Base-by-base conservation (phyloP, 306 rosid genomes). In the Prunus campanulata region DNA sequence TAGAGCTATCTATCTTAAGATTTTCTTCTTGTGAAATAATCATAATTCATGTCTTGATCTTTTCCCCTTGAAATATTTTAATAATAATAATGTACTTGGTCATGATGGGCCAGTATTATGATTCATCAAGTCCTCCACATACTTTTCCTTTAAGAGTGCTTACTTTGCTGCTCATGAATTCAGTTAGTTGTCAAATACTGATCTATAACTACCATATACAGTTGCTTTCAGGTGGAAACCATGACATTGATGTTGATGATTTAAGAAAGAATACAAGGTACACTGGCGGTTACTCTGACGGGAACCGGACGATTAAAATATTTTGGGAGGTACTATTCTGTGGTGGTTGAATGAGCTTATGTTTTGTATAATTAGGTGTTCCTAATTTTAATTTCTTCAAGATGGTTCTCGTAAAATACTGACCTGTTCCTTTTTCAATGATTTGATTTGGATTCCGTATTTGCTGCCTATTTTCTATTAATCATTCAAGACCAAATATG, bases 221-320 rank as follows among this genome's bases (percentile, higher is more conserved):
- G 98, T 86, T 95, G 86, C 99, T 95, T 87, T 95, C 99, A 52
- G 99, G 99, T 79, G 99, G 99, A 57, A 88, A 89, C 80, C 87
- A 95, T 39, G 99, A 95, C 86, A 89, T 95, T 74, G 99, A 95
- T 42, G 66, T 89, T 69, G 91, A 95, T 79, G 99, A 95, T 87
- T 88, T 92, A 77, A 89, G 85, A 88, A 89, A 77, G 72, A 92
- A 95, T 77, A 92, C 97, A 18, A 89, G 89, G 50, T 95, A 95
- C 84, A 89, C 97, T 64, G 99, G 97, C 69, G 97, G 99, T 76
- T 95, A 89, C 84, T 88, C 86, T 63, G 97, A 89, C 50, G 90
- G 97, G 72, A 92, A 90, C 87, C 92, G 91, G 48, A 88, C 99
- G 5, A 73, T 95, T 73, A 95, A 86, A 86, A 77, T 89, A 11